Evolutionary conservation across 2,329 filamentous ascomycete genomes (phyloP).

Genomic region (Aureobasidium vineae): DNA sequence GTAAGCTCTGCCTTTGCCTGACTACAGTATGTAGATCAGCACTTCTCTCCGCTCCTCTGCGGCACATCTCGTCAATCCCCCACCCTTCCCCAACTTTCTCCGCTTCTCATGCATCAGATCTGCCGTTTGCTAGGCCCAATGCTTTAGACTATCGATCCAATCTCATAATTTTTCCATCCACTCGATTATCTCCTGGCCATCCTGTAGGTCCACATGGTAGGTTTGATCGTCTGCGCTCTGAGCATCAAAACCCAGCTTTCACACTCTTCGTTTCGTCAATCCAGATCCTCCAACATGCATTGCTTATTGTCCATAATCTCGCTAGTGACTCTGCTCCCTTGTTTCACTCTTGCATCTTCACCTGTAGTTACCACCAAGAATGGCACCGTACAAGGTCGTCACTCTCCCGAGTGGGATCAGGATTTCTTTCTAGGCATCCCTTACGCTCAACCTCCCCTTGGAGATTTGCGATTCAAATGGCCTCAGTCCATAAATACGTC

Average conservation of each 20-base stretch:
- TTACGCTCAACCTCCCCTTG: slow-evolving; percentile 40
- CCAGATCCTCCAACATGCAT: background rate
- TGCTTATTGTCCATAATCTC: background rate
- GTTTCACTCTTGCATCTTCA: background rate
- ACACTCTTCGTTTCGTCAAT: background rate
- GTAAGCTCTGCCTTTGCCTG: background rate
- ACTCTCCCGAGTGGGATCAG: slow-evolving; percentile 45
- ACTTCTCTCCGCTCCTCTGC: slow-evolving; percentile 3
- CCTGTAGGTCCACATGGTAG: slow-evolving; percentile 15
- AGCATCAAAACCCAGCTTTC: background rate
- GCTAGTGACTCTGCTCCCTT: background rate
- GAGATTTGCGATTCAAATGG: slow-evolving; percentile 37
- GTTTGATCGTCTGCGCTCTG: background rate
- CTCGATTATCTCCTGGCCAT: background rate
- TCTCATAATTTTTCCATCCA: slow-evolving; percentile 25
- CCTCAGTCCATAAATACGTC: slow-evolving; percentile 40
- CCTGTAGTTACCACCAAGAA: slow-evolving; percentile 45
- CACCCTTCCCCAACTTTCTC: slow-evolving; percentile 10
- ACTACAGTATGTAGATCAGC: background rate
- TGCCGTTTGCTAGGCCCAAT: slow-evolving; percentile 13
- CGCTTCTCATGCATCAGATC: slow-evolving; percentile 11
- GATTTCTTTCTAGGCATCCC: slow-evolving; percentile 49
- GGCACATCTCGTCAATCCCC: slow-evolving; percentile 7
- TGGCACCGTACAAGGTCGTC: slow-evolving; percentile 44
- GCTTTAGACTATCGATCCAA: background rate